Evolutionary conservation across 148 eudicot genomes (phyloP).

Genomic region (Chenopodium berlandieri): DNA sequence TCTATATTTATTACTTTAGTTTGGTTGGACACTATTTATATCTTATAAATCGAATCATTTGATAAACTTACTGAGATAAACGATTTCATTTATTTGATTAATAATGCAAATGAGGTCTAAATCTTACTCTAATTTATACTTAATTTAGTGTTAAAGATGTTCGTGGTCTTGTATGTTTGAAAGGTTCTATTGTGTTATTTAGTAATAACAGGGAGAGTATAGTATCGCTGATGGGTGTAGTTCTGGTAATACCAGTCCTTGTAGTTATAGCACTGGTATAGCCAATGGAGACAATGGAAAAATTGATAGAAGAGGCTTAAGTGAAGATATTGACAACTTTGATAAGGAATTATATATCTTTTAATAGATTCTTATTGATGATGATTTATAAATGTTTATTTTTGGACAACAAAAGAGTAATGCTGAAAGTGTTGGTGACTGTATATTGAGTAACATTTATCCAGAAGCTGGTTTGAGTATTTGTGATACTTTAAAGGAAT

Average conservation of each 20-base stretch:
- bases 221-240: neutral
- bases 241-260: neutral
- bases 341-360: slow-evolving; percentile 43
- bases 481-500: neutral
- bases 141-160: no score
- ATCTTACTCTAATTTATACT: no score
- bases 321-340: slow-evolving; percentile 61
- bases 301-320: slow-evolving; percentile 54
- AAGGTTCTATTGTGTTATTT: no score
- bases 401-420: no score
- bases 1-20: no score
- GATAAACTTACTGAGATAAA: slow-evolving; percentile 59
- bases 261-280: neutral
- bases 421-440: neutral
- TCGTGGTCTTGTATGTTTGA: no score
- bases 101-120: slow-evolving; percentile 35
- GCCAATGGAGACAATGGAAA: slow-evolving; percentile 15
- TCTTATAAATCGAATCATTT: slow-evolving; percentile 39
- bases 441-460: neutral
- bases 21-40: neutral
- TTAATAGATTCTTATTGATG: no score
- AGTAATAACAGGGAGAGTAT: no score
- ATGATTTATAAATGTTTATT: no score
- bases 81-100: slow-evolving; percentile 64
- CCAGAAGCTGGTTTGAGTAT: neutral